A percentile compares a stretch with the other conserved stretches of the same genome.
These are phyloP conservation scores for Melaleuca quinquenervia DNA, from an alignment of 345 rosid genomes.

Conservation along the genomic window DNA sequence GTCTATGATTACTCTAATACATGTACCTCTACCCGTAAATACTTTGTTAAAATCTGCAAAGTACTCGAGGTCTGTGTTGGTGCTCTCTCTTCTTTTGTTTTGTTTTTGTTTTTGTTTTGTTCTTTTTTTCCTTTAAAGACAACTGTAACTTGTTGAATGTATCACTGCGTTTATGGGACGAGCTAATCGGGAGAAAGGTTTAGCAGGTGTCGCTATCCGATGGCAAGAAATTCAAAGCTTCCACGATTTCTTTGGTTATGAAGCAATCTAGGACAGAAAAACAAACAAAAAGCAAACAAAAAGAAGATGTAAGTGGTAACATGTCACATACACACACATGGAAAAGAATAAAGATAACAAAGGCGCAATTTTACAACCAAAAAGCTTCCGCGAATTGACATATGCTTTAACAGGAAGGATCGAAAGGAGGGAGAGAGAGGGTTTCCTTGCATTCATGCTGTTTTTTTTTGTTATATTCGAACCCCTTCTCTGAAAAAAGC, in stretches of 20 bases:
- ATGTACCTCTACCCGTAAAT: background rate
- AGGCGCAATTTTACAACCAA: slow-evolving; percentile 3
- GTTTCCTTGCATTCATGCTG: background rate
- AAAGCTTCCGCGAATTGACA: slow-evolving; percentile 3
- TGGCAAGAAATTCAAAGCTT: background rate
- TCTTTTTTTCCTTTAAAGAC: too few species aligned
- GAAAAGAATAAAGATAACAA: slow-evolving; percentile 3
- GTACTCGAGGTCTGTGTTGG: background rate
- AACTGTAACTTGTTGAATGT: background rate
- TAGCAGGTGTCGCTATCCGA: background rate
- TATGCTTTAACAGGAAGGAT: slow-evolving; percentile 10
- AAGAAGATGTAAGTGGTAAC: slow-evolving; percentile 6
- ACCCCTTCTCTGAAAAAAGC: background rate
- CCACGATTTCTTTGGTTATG: slow-evolving; percentile 1
- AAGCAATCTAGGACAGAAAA: slow-evolving; percentile 4
- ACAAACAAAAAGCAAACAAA: slow-evolving; percentile 12
- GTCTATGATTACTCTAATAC: background rate
- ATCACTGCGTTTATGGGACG: background rate
- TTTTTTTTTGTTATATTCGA: background rate
- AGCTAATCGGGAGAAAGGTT: background rate
- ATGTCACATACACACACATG: slow-evolving; percentile 5
- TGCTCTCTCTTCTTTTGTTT: background rate
- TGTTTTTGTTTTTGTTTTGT: background rate
- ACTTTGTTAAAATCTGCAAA: background rate
- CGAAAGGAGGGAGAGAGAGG: background rate